Evolutionary conservation across 495 filamentous ascomycete genomes (phyloP).

Genomic region (Cetradonia linearis): DNA sequence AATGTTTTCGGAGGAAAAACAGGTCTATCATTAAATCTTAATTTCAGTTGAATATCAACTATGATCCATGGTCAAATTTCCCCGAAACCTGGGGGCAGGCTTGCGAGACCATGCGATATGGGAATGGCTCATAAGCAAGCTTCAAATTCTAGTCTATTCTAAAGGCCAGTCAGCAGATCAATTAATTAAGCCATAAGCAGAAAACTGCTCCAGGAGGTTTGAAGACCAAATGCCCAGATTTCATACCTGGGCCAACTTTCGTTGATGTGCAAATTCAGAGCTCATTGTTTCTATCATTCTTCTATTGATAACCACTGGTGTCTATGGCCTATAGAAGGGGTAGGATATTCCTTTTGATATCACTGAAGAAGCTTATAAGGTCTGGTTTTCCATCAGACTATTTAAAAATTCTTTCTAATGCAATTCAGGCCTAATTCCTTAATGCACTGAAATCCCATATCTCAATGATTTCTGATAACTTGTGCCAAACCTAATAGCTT

Average conservation of each 20-base stretch:
- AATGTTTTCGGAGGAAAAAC: too few species aligned
- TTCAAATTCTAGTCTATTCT: not conserved
- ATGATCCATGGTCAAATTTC: too few species aligned
- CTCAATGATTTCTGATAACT: fast-evolving
- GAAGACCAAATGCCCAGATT: fast-evolving
- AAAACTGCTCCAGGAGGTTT: fast-evolving
- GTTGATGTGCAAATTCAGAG: not conserved
- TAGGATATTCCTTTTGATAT: not conserved
- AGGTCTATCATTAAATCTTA: too few species aligned
- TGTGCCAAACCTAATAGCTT: not conserved
- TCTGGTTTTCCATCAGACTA: not conserved
- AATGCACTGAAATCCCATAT: too few species aligned
- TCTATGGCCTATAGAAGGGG: not conserved
- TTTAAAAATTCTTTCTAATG: not conserved
- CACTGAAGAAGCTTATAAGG: not conserved
- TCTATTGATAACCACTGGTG: not conserved
- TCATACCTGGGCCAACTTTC: not conserved
- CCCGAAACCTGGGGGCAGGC: too few species aligned
- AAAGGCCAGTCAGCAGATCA: not conserved
- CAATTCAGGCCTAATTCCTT: not conserved
- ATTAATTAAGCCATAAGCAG: not conserved
- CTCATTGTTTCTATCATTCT: not conserved
- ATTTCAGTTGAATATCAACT: too few species aligned
- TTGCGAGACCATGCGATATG: too few species aligned
- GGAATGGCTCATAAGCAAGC: too few species aligned